Evolutionary conservation across 352 stramenopile species (phyloP).

Genomic region (Phytopythium mirpurense): DNA sequence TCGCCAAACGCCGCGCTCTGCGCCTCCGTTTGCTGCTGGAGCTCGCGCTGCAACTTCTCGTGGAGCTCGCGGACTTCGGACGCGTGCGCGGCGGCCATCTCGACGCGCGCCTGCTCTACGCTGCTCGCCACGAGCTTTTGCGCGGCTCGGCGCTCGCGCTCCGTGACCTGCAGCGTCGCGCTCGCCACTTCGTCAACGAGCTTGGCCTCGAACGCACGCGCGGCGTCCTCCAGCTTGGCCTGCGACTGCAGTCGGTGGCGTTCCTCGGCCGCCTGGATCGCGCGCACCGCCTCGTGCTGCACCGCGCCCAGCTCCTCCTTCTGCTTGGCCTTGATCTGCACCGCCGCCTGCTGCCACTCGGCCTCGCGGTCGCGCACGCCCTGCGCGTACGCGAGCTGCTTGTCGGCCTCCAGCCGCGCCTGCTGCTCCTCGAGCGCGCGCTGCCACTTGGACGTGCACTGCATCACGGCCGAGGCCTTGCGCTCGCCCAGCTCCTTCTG

Average conservation of each 20-base stretch:
- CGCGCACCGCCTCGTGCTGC: slow-evolving; percentile 52
- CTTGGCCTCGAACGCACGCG: slow-evolving; percentile 27
- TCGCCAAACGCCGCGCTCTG: slow-evolving; percentile 4
- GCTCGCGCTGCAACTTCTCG: slow-evolving; percentile 6
- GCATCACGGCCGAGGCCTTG: slow-evolving; percentile 49
- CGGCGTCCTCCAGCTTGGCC: slow-evolving; percentile 25
- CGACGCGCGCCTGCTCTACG: slow-evolving; percentile 18
- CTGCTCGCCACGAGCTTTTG: slow-evolving; percentile 13
- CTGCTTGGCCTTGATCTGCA: slow-evolving; percentile 69
- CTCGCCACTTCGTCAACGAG: slow-evolving; percentile 15
- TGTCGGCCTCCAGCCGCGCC: slow-evolving; percentile 55
- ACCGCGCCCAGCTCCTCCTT: slow-evolving; percentile 60
- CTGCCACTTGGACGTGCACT: slow-evolving; percentile 70
- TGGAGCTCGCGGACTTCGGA: slow-evolving; percentile 14
- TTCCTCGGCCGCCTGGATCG: slow-evolving; percentile 62
- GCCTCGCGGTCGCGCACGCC: slow-evolving; percentile 64
- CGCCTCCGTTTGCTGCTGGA: slow-evolving; percentile 11
- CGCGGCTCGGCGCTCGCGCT: slow-evolving; percentile 19
- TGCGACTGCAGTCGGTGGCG: slow-evolving; percentile 46
- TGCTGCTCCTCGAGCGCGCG: slow-evolving; percentile 61
- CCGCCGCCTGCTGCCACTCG: slow-evolving; percentile 69
- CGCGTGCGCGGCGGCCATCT: slow-evolving; percentile 12
- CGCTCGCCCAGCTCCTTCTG: slow-evolving; percentile 63
- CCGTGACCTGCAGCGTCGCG: slow-evolving; percentile 17
- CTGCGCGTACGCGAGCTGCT: slow-evolving; percentile 49